Evolutionary conservation across 78 protist species (phyloP), one percentile per base, ranked within the genome.

Genomic region (Salpingoeca rosetta): DNA sequence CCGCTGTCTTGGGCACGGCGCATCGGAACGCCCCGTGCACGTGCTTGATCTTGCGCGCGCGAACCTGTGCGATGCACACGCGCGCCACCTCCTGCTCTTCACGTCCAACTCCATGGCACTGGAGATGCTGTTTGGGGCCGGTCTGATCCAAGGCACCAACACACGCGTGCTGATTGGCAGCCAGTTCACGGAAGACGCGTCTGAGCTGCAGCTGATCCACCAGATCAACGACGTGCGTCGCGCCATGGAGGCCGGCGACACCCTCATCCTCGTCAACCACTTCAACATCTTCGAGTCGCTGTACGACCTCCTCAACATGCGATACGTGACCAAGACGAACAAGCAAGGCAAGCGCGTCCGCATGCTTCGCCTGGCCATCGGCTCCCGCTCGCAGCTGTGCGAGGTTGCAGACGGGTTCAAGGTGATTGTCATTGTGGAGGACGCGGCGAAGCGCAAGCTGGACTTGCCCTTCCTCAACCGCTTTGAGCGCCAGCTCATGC

Each of bases 271-370:
- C 38, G 72, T 82, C 41, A 82, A 92, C 85, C 76, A 39, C 76
- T 91, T 90, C 44, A 45, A 42, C 73, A 40, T 92, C 44, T 90
- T 82, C 89, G 92, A 90, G 80, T 27, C 87, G 28, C 87, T 90
- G 36, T 92, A 92, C 83, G 94, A 92, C 65, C 75, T 90, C 28
- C 82, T 92, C 42, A 92, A 92, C 82, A 86, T 84, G 82, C 88
- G 74, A 22, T 91, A 91, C 77, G 11, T 26, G 56, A 2, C 1
- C 39, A 12, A 44, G 39, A 3, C 3, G n/a, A 57, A 65, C 56
- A 56, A 43, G 36, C 39, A 3, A 3, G 76, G 56, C 81, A 22
- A 41, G 38, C 31, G 7, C 65, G 17, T 22, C 31, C 45, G 79
- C 78, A 42, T 43, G 17, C n/a, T 81, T 22, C 82, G 87, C 12